Evolutionary conservation across 1,284 basidiomycete species (phyloP), one percentile per base, ranked within the genome.

Genomic region (Hypsizygus ulmarius): DNA sequence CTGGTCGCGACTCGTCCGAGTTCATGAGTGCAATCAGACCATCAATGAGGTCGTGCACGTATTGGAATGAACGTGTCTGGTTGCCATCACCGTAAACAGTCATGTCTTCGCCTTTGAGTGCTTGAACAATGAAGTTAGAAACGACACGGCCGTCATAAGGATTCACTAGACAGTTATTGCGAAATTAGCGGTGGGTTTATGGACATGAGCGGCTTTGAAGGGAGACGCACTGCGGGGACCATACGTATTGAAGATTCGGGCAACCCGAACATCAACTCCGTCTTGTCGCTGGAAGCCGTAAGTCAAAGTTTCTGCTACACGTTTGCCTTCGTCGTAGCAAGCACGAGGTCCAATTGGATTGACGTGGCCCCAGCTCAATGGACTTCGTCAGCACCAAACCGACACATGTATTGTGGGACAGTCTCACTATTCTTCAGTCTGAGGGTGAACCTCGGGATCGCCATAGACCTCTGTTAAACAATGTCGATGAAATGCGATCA

Each of bases 321-420:
- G 91, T 72, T 96, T 96, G 44, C 93, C 96, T 74, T 99, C 96
- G 63, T 99, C 96, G 66, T 99, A 99, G 70, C 96, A 98, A 28
- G 96, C 95, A 53, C 96, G 87, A 51, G 93, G 92, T 21, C 96
- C 95, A 58, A 95, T 97, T 38, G 93, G 93, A 74, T 98, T 98
- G 62, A 98, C 96, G 67, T 98, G 89, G 39, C 96, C 94, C 94
- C 94, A 97, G 71, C 90, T 92, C 45, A 30, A 33, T 35, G 33
- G 35, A 37, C 29, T 36, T 27, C 41, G 47, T 47, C 16, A 56
- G 45, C 36, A 40, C 29, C 32, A 32, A 21, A 48, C 36, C 32
- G 34, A 35, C 18, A 15, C 29, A 48, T 21, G 50, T 49, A 43
- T 27, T 34, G 14, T 21, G 5, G 25, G 18, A 54, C 47, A 11